Base-by-base conservation (phyloP, 2,329 filamentous ascomycete species). In the Apiospora phragmitis region DNA sequence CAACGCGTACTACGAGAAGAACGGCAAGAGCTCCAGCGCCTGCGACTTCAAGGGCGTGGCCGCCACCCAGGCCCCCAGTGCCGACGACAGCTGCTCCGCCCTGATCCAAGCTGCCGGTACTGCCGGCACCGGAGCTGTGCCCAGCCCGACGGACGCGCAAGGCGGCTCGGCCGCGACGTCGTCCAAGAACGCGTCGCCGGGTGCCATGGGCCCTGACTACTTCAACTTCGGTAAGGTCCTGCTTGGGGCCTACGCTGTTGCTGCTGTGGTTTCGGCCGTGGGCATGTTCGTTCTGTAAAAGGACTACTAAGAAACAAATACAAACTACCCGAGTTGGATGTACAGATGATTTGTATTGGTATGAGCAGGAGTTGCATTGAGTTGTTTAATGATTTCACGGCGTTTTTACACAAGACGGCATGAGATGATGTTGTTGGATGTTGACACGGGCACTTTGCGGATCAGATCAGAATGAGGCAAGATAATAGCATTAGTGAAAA, bases 21-120 rank as follows among this genome's bases (percentile, higher is more conserved):
- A 91, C 77, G 83, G 86, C 75, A 85, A 85, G 72, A 81, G 83
- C 67, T 79, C 83, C 35, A 83, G 83, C 69, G 91, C 93, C 42
- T 97, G 93, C 80, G 85, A 90, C 85, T 95, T 95, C 82, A 84
- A 87, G 71, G 92, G 93, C 76, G 84, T 90, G 76, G 93, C 91
- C 67, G 83, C 84, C 71, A 83, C 87, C 69, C 87, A 85, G 71
- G 78, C 84, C 68, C 79, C 85, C 66, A 77, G 82, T 65, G 83
- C 84, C 43, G 82, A 86, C 18, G 82, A 83, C 38, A 81, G 80
- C 70, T 95, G 93, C 87, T 79, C 82, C 68, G 76, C 81, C 66
- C 84, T 91, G 70, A 83, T 96, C 71, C 82, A 84, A 43, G 86
- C 89, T 73, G 93, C 92, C 71, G 92, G 90, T 76, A 83, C 88